phyloP scores from a whole-genome alignment of 1,139 yeast genomes.

The Suhomyces kunorum region DNA sequence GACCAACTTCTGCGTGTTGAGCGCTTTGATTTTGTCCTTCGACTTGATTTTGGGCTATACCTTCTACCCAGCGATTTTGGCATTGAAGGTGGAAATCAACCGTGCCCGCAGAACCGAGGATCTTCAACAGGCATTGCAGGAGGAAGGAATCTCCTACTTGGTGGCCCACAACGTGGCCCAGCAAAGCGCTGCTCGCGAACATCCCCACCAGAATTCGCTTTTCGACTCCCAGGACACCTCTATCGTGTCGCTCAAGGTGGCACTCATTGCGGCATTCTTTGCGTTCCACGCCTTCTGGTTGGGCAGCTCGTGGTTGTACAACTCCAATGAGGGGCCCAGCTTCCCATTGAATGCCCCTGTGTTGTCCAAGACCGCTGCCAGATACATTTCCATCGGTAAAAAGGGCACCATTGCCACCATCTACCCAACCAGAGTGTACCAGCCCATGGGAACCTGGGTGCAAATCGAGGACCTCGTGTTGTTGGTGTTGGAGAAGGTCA shows the following conservation, averaged over 20 bases:
- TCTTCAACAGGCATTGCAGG: slow-evolving; percentile 82
- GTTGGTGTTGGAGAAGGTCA: slow-evolving; percentile 55
- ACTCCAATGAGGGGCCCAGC: slow-evolving; percentile 25
- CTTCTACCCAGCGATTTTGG: slow-evolving; percentile 81
- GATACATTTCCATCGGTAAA: slow-evolving; percentile 43
- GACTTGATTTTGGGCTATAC: slow-evolving; percentile 80
- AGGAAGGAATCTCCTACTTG: slow-evolving; percentile 81
- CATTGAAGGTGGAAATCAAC: slow-evolving; percentile 87
- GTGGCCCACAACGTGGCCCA: slow-evolving; percentile 63
- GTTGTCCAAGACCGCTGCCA: slow-evolving; percentile 43
- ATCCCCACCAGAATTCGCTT: slow-evolving; percentile 34
- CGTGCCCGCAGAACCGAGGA: slow-evolving; percentile 84
- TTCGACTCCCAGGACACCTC: slow-evolving; percentile 34
- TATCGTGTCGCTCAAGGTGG: slow-evolving; percentile 63
- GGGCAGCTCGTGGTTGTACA: slow-evolving; percentile 72
- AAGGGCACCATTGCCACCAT: slow-evolving; percentile 66
- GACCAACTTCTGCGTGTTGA: slow-evolving; percentile 78
- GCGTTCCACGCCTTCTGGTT: slow-evolving; percentile 75
- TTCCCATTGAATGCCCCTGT: slow-evolving; percentile 38
- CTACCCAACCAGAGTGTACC: slow-evolving; percentile 65
- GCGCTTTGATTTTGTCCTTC: slow-evolving; percentile 69
- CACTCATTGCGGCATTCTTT: slow-evolving; percentile 67
- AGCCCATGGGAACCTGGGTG: slow-evolving; percentile 64
- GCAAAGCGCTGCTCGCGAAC: slow-evolving; percentile 57
- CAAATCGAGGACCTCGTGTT: slow-evolving; percentile 66